Percentiles rank a stretch among this genome's conserved stretches.
Conservation (phyloP, 192 early-diverging fungal genomes). For the Linnemannia hyalina region DNA sequence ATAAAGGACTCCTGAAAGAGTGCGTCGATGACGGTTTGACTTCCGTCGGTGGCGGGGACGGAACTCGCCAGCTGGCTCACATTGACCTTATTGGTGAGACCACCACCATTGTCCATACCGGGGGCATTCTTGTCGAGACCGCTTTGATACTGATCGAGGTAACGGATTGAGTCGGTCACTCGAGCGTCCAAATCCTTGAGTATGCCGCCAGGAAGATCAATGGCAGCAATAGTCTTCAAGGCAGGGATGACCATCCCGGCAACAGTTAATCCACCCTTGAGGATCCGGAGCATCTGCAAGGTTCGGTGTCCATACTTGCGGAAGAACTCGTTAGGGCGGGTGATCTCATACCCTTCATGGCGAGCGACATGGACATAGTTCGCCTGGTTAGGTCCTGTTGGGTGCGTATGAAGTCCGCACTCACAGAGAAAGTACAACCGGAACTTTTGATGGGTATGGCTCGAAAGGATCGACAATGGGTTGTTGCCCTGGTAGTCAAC, state of each 20-base stretch:
- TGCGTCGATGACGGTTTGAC: not conserved
- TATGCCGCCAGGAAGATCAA: conserved; percentile 32
- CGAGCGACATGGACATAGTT: conserved; percentile 50
- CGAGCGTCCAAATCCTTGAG: conserved; percentile 11
- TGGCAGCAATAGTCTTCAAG: conserved; percentile 13
- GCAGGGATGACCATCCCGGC: conserved; percentile 28
- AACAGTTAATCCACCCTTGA: conserved; percentile 27
- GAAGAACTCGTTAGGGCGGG: conserved; percentile 42
- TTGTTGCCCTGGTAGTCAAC: conserved; percentile 35
- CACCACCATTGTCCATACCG: conserved; percentile 10
- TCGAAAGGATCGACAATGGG: conserved; percentile 17
- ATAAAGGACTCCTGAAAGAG: conserved; percentile 15
- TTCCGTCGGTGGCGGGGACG: not conserved
- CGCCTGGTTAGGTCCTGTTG: conserved; percentile 26
- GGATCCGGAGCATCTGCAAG: conserved; percentile 23
- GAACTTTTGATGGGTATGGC: conserved; percentile 25
- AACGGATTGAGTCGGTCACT: conserved; percentile 23
- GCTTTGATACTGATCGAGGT: conserved; percentile 19
- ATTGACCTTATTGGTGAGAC: not conserved
- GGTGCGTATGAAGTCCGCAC: conserved; percentile 37
- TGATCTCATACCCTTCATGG: conserved; percentile 53
- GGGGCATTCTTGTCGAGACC: conserved; percentile 16
- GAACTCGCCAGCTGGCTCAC: not conserved
- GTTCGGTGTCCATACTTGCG: conserved; percentile 38
- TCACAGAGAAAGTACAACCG: conserved; percentile 52